Evolutionary conservation across 768 basidiomycete species (phyloP).

Genomic region (Hypholoma sublateritium): DNA sequence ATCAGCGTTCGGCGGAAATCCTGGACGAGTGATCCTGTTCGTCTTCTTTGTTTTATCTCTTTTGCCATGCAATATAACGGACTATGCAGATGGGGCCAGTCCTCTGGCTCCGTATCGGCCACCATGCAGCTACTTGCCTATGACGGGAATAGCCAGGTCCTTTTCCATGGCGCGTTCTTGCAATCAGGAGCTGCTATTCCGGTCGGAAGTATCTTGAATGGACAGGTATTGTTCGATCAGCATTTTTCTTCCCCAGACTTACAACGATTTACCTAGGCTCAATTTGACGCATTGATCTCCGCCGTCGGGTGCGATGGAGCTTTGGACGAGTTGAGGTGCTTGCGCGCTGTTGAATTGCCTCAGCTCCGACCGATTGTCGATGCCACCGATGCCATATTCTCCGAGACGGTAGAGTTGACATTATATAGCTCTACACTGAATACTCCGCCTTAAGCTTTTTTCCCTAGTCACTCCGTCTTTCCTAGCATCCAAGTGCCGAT

Average conservation of each 20-base stretch:
- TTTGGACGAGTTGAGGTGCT: conserved; percentile 40
- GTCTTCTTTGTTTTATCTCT: neutral
- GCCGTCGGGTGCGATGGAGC: conserved; percentile 33
- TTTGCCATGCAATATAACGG: neutral
- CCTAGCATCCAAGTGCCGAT: conserved; percentile 49
- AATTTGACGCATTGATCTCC: conserved; percentile 33
- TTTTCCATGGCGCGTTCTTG: conserved; percentile 48
- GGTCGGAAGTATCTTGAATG: conserved; percentile 9
- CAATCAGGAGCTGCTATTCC: conserved; percentile 37
- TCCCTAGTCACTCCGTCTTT: conserved; percentile 28
- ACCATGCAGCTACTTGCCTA: conserved; percentile 42
- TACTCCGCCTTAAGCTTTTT: neutral
- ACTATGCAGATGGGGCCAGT: conserved; percentile 44
- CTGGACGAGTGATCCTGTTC: conserved; percentile 50
- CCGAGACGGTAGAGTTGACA: neutral
- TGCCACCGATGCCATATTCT: conserved; percentile 22
- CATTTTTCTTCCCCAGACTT: neutral
- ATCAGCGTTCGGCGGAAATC: conserved; percentile 60
- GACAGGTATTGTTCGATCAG: conserved; percentile 7
- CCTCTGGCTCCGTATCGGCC: conserved; percentile 52
- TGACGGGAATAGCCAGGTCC: conserved; percentile 32
- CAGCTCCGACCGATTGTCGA: conserved; percentile 29
- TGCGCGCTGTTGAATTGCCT: conserved; percentile 35
- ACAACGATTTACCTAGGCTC: no score
- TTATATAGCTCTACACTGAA: neutral